These are phyloP conservation scores for Torulaspora globosa DNA, from an alignment of 1,139 yeast genomes.

Conservation along the genomic window DNA sequence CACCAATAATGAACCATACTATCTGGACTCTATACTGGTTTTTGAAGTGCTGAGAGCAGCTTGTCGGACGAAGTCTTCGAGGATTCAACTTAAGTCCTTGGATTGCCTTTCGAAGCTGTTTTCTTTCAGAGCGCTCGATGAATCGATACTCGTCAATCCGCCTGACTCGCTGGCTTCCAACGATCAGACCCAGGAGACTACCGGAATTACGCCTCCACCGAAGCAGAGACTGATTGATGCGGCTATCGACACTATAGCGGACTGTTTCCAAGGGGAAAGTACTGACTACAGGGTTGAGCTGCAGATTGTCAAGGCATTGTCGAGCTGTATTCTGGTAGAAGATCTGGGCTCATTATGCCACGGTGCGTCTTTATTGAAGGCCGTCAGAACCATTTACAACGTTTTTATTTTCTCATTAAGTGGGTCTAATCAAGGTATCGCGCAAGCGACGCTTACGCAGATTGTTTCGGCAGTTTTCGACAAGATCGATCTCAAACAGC, in stretches of 20 bases:
- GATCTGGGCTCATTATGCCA: conserved; percentile 68
- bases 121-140: conserved; percentile 57
- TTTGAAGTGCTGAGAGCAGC: conserved; percentile 63
- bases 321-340: conserved; percentile 78
- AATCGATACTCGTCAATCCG: conserved; percentile 44
- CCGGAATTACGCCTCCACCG: conserved; percentile 49
- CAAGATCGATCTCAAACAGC: conserved; percentile 45
- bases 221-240: conserved; percentile 67
- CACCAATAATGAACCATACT: conserved; percentile 20
- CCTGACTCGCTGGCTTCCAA: conserved; percentile 40
- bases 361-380: conserved; percentile 82
- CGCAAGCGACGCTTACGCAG: conserved; percentile 93
- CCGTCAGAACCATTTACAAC: conserved; percentile 88
- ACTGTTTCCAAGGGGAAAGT: conserved; percentile 86
- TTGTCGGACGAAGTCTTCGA: conserved; percentile 50
- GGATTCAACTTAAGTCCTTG: conserved; percentile 53
- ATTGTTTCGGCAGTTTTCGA: conserved; percentile 83
- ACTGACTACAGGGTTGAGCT: conserved; percentile 85
- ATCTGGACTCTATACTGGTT: conserved; percentile 46
- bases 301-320: conserved; percentile 86
- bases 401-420: conserved; percentile 81
- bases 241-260: conserved; percentile 78
- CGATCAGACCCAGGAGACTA: conserved; percentile 32
- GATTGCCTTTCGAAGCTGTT: conserved; percentile 66
- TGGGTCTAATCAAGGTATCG: conserved; percentile 83